Evolutionary conservation across 768 basidiomycete species (phyloP).

Genomic region (Kwoniella sp.): DNA sequence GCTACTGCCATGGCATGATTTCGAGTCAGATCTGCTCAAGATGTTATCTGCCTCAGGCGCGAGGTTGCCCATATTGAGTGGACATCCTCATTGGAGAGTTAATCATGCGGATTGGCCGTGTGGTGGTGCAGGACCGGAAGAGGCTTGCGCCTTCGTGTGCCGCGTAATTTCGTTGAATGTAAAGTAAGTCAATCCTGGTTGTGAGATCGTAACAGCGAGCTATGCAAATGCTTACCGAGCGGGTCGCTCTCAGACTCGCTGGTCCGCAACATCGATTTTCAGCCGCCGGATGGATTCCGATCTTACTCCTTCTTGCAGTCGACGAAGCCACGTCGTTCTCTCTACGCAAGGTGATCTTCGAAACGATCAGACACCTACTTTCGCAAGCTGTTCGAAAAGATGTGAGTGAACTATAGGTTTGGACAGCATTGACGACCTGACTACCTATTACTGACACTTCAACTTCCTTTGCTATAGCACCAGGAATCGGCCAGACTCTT

Average conservation of each 20-base stretch:
- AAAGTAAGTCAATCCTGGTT: slow-evolving; percentile 13
- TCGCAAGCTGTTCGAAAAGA: background rate
- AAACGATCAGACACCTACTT: slow-evolving; percentile 7
- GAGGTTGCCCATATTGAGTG: background rate
- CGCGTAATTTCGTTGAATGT: background rate
- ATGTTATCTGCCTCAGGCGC: background rate
- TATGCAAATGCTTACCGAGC: too few relatives aligned
- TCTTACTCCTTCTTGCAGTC: slow-evolving; percentile 21
- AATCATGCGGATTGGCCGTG: background rate
- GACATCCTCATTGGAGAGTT: background rate
- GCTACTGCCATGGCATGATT: background rate
- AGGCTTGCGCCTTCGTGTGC: slow-evolving; percentile 3
- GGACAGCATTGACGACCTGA: background rate
- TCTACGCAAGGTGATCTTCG: slow-evolving; percentile 9
- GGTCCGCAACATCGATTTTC: background rate
- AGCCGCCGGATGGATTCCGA: background rate
- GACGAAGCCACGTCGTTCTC: slow-evolving; percentile 12
- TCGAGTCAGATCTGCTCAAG: background rate
- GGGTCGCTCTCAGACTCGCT: background rate
- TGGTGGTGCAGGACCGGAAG: background rate
- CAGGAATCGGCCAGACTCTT: background rate
- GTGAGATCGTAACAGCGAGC: too few relatives aligned
- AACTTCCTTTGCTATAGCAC: too few relatives aligned
- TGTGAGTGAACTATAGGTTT: slow-evolving; percentile 4
- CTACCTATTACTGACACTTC: too few relatives aligned